Base-by-base conservation (phyloP, 139 green algal genomes). In the Trebouxia sp. region DNA sequence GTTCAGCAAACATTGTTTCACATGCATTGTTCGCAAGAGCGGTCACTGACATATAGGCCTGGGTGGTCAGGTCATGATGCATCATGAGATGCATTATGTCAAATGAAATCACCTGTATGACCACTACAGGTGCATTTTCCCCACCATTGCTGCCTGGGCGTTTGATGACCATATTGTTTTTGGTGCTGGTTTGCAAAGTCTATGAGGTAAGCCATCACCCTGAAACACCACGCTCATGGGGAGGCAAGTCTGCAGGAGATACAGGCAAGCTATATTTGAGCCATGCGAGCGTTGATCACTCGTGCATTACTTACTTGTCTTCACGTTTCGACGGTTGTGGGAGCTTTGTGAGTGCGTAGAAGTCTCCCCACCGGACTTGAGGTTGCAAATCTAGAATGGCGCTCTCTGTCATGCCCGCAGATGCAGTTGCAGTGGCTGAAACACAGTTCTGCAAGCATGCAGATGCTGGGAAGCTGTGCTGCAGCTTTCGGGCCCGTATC, bases 151-250 rank as follows among this genome's bases (percentile, higher is more conserved):
- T 84, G 51, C 91, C 91, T 1, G 91, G 87, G 10, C 90, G 74
- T 11, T 37, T 51, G 38, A 95, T 91, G 4, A 92, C 88, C n/a
- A 96, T 75, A 80, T 96, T 96, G 50, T 91, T 90, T 1, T 86
- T 87, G 2, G 28, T 55, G 83, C 15, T 89, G 56, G 0, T 87
- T 47, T 6, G 92, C 92, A 87, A 95, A 94, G 1, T 56, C 42
- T 69, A 92, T 89, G 32, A 95, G 76, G 76, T 83, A 93, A 5
- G 83, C n/a, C n/a, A 93, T 70, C 5, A 95, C 89, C 41, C 87
- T 90, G 76, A 67, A 17, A 9, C 62, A 26, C 7, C 37, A 75
- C 12, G 37, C 15, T 65, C 9, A 30, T 8, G 12, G 35, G 24
- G 26, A 26, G 15, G 20, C 1, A 11, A 24, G 32, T 7, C 24